These are phyloP conservation scores for Neonectria faginata DNA, from an alignment of 2,329 filamentous ascomycete genomes.

Conservation along the genomic window DNA sequence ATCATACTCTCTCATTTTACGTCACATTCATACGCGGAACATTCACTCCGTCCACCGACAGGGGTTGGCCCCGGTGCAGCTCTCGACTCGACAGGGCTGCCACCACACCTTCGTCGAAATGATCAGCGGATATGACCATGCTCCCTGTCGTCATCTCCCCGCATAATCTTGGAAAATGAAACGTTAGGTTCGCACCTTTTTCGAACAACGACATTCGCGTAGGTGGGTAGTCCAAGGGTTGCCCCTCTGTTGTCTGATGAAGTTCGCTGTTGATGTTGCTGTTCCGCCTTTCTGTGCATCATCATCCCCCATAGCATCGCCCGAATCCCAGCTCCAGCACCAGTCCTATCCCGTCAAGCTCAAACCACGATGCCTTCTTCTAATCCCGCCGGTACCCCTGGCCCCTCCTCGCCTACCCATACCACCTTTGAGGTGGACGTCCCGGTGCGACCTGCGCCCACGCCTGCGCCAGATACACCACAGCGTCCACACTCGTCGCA, in stretches of 20 bases:
- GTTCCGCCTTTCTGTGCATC: too few species aligned
- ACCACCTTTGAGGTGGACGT: conserved; percentile 45
- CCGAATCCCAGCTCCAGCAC: neutral
- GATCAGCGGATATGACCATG: neutral
- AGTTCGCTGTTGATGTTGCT: conserved; percentile 10
- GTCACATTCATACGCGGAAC: conserved; percentile 1
- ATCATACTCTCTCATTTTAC: neutral
- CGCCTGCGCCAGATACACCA: neutral
- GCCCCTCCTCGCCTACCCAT: conserved; percentile 38
- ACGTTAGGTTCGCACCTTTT: conserved; percentile 32
- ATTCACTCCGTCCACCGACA: neutral
- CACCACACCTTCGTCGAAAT: neutral
- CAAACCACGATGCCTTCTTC: conserved; percentile 21
- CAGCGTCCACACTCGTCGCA: neutral
- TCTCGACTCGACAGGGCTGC: neutral
- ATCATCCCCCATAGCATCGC: conserved; percentile 25
- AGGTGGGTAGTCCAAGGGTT: conserved; percentile 13
- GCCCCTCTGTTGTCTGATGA: conserved; percentile 23
- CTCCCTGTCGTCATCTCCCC: conserved; percentile 43
- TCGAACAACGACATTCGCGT: neutral
- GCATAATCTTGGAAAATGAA: conserved; percentile 29
- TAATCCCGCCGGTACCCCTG: conserved; percentile 30
- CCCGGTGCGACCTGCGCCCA: conserved; percentile 33
- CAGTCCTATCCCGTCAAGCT: conserved; percentile 1
- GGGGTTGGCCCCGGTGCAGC: too few species aligned